Evolutionary conservation across 805 yeast species (phyloP).

Genomic region (Kazachstania psychrophila): DNA sequence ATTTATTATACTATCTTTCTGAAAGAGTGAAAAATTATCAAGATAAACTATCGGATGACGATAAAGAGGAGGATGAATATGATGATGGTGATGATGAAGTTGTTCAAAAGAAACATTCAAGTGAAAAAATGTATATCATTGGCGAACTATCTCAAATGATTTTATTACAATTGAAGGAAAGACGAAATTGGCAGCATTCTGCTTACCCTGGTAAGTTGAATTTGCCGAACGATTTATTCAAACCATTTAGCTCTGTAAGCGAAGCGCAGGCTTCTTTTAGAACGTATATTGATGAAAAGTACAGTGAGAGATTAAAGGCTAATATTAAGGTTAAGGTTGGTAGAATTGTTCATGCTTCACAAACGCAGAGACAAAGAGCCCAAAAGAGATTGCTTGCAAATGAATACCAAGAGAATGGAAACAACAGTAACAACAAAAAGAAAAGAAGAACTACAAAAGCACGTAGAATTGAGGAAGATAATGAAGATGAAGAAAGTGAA

Average conservation of each 20-base stretch:
- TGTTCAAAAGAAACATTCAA: conserved; percentile 23
- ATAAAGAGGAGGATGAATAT: conserved; percentile 20
- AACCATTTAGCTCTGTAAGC: conserved; percentile 46
- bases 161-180: conserved; percentile 47
- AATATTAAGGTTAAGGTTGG: conserved; percentile 30
- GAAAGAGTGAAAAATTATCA: conserved; percentile 71
- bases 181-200: conserved; percentile 57
- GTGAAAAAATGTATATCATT: conserved; percentile 43
- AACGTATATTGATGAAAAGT: conserved; percentile 46
- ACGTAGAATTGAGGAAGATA: conserved; percentile 5
- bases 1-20: conserved; percentile 64
- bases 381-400: conserved; percentile 23
- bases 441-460: conserved; percentile 2
- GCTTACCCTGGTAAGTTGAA: conserved; percentile 77
- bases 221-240: conserved; percentile 59
- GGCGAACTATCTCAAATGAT: conserved; percentile 67
- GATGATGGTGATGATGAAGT: conserved; percentile 9
- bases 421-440: conserved; percentile 5
- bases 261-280: conserved; percentile 51
- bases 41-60: conserved; percentile 41
- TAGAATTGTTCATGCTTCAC: conserved; percentile 22
- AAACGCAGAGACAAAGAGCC: conserved; percentile 24
- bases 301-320: conserved; percentile 30
- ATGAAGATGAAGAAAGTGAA: conserved; percentile 16
- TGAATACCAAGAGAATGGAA: conserved; percentile 14